Evolutionary conservation across 257 asterid species (phyloP).

Genomic region (Gynochthodes officinalis): DNA sequence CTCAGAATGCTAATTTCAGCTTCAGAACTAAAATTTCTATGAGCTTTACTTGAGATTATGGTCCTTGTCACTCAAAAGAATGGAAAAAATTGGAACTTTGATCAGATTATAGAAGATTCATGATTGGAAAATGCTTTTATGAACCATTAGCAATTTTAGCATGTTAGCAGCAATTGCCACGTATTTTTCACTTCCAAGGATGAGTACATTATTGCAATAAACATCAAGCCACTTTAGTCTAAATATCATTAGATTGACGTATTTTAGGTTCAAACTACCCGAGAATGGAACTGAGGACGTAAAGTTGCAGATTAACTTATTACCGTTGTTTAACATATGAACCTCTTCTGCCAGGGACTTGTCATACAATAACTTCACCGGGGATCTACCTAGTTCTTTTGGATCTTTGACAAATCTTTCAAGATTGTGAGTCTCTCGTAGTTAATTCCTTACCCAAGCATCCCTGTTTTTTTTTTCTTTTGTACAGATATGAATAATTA

Average conservation of each 20-base stretch:
- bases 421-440: constrained; percentile 55
- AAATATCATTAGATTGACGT: background rate
- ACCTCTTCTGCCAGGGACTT: constrained; percentile 61
- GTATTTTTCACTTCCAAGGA: background rate
- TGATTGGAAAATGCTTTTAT: background rate
- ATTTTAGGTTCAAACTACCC: background rate
- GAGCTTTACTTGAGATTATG: background rate
- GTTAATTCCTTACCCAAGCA: constrained; percentile 7
- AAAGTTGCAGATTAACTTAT: background rate
- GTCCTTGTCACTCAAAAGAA: background rate
- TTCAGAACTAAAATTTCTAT: background rate
- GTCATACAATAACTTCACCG: constrained; percentile 74
- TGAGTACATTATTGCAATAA: background rate
- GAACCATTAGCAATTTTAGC: background rate
- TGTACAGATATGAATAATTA: constrained; percentile 8
- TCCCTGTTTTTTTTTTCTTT: background rate
- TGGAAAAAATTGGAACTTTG: background rate
- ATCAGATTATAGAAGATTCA: background rate
- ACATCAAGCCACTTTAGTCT: background rate
- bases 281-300: background rate
- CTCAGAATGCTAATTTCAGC: background rate
- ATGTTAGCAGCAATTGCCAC: background rate
- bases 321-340: constrained; percentile 8
- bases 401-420: constrained; percentile 51
- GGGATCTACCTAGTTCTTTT: constrained; percentile 90